These are phyloP conservation scores for Lasiosphaeris hirsuta DNA, from an alignment of 495 filamentous ascomycete species.

Conservation along the genomic window DNA sequence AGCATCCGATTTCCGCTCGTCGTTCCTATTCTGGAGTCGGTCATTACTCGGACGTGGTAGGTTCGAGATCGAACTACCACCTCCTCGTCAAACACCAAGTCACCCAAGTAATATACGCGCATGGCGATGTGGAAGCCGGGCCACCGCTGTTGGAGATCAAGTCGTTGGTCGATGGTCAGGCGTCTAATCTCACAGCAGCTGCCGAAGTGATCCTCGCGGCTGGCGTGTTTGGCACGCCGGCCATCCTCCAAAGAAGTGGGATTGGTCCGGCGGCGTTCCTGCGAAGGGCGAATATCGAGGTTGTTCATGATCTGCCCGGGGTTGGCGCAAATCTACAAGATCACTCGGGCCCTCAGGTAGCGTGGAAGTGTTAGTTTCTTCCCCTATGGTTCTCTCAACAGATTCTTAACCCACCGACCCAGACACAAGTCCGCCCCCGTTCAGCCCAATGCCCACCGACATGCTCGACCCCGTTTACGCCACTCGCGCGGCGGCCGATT, in stretches of 20 bases:
- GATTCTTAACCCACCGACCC: no score
- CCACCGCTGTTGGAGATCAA: constrained; percentile 20
- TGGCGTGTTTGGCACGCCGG: constrained; percentile 11
- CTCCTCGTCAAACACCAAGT: constrained; percentile 30
- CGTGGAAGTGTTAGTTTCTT: no score
- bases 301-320: constrained; percentile 14
- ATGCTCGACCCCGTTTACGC: neutral
- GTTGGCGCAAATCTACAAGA: constrained; percentile 2
- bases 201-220: constrained; percentile 21
- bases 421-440: neutral
- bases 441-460: neutral
- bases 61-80: constrained; percentile 31
- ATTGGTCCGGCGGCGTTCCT: constrained; percentile 8
- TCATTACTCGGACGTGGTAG: constrained; percentile 33
- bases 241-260: constrained; percentile 15
- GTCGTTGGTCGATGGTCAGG: constrained; percentile 3
- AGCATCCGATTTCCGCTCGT: constrained; percentile 29
- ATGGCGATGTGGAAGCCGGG: neutral
- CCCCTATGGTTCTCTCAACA: neutral
- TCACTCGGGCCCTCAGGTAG: no score
- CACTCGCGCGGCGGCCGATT: neutral
- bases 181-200: constrained; percentile 13
- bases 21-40: constrained; percentile 36
- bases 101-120: constrained; percentile 15
- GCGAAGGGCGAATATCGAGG: neutral